Evolutionary conservation across 345 rosid genomes (phyloP), one percentile per base, ranked within the genome.

Genomic region (Ceriops zippeliana): DNA sequence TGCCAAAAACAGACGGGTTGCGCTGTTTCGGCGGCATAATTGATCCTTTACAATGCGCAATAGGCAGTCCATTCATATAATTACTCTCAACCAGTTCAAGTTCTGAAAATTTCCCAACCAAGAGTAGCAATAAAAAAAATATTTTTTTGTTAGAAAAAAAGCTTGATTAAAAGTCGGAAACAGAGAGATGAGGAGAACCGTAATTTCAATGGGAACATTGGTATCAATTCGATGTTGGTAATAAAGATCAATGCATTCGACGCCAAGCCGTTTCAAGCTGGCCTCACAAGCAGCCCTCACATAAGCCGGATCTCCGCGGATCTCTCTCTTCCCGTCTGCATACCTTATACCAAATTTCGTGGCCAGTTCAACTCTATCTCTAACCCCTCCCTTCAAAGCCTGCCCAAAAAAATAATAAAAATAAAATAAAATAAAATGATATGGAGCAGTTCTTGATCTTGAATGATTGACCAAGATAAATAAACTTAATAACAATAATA

Each of bases 161-260:
- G 0, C 26, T 13, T 1, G 42, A 30, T 3, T 7, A 47, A 3
- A 54, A 7, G 24, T 15, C 1, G 1, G 7, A 35, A 28, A 58
- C 26, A 17, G 8, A 63, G 58, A 27, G 19, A 17, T 2, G 30
- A 28, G 30, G 32, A 60, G 34, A 22, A 89, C 89, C 73, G 88
- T 89, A 76, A 82, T 20, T 83, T 89, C 88, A 22, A 85, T 85
- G 1, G 91, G 91, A 15, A 89, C 63, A 11, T 63, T 72, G 26
- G 81, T 86, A 52, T 89, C 91, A 22, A 85, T 64, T 5, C 87
- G 76, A 63, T 89, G 91, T 65, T 83, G 89, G 65, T 89, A 86
- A 73, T 83, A 89, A 51, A 89, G 95, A 76, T 86, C 91, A 71
- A 89, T 78, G 42, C 58, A 85, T 21, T 70, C 78, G 53, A 83